A percentile compares a stretch with the other conserved stretches of the same genome.
phyloP scores from a whole-genome alignment of 2,329 filamentous ascomycete genomes.

The Colletotrichum somersetense region DNA sequence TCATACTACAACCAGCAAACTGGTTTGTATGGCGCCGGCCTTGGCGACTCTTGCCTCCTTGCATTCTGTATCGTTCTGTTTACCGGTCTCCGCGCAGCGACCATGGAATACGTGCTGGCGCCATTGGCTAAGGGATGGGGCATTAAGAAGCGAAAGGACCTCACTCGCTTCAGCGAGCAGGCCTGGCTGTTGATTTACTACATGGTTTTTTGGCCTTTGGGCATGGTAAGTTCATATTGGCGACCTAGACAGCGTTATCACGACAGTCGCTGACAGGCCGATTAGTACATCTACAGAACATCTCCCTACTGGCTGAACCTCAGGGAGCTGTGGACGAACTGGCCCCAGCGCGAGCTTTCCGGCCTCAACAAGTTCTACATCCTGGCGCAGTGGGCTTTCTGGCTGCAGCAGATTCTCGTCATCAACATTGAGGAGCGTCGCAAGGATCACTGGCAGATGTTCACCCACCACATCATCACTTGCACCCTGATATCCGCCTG shows the following conservation, averaged over 20 bases:
- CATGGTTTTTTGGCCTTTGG: slow-evolving; percentile 82
- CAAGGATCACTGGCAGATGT: slow-evolving; percentile 97
- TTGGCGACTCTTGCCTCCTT: slow-evolving; percentile 84
- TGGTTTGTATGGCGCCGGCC: slow-evolving; percentile 80
- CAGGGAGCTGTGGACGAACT: slow-evolving; percentile 83
- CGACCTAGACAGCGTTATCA: neutral
- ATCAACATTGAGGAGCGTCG: slow-evolving; percentile 94
- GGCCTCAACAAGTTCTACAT: slow-evolving; percentile 89
- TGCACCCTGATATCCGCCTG: slow-evolving; percentile 82
- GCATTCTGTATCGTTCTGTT: slow-evolving; percentile 85
- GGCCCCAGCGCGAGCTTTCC: slow-evolving; percentile 82
- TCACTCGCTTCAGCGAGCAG: slow-evolving; percentile 92
- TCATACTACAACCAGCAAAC: slow-evolving; percentile 82
- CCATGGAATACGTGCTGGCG: slow-evolving; percentile 88
- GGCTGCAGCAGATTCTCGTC: slow-evolving; percentile 93
- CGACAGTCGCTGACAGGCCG: slow-evolving; percentile 20
- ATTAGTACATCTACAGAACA: slow-evolving; percentile 81
- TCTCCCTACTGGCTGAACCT: slow-evolving; percentile 85
- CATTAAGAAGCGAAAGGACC: slow-evolving; percentile 80
- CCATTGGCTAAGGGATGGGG: slow-evolving; percentile 81
- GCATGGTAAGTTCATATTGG: slow-evolving; percentile 74
- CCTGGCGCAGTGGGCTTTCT: slow-evolving; percentile 90
- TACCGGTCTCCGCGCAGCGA: slow-evolving; percentile 84
- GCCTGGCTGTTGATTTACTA: slow-evolving; percentile 93
- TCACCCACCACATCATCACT: slow-evolving; percentile 93